Evolutionary conservation across 106 monocot genomes (phyloP).

Genomic region (Gastrodia elata): DNA sequence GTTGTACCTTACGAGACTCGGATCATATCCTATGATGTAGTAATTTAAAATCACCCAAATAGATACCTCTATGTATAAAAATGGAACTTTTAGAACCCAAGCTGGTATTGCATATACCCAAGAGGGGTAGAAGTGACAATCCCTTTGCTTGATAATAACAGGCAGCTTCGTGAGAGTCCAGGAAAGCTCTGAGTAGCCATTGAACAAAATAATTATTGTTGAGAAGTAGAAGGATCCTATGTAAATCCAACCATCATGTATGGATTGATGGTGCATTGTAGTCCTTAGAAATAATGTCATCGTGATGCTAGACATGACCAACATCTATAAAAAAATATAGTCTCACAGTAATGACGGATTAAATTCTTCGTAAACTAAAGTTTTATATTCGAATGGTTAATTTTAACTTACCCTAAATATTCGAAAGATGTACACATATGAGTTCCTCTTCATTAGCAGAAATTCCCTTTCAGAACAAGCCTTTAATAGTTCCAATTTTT

Average conservation of each 20-base stretch:
- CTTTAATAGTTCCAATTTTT: constrained; percentile 30
- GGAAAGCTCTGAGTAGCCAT: constrained; percentile 38
- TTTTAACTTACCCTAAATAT: constrained; percentile 17
- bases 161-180: constrained; percentile 38
- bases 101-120: constrained; percentile 45
- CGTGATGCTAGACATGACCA: constrained; percentile 20
- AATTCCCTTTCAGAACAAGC: constrained; percentile 24
- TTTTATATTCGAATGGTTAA: neutral
- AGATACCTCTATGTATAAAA: constrained; percentile 29
- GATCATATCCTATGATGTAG: constrained; percentile 54
- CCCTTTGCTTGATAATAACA: constrained; percentile 58
- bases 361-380: neutral
- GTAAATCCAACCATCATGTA: constrained; percentile 21
- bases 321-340: constrained; percentile 18
- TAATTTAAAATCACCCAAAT: constrained; percentile 35
- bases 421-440: constrained; percentile 37
- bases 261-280: constrained; percentile 30
- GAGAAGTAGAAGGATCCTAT: constrained; percentile 44
- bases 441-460: constrained; percentile 50
- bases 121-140: constrained; percentile 46
- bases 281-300: constrained; percentile 53
- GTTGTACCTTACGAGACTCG: constrained; percentile 33
- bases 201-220: constrained; percentile 30
- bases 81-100: constrained; percentile 51
- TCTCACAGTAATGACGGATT: neutral